Percentiles rank a stretch among this genome's conserved stretches.
phyloP scores from a whole-genome alignment of 495 filamentous ascomycete genomes.

The Aspergillus sclerotiicarbonarius region DNA sequence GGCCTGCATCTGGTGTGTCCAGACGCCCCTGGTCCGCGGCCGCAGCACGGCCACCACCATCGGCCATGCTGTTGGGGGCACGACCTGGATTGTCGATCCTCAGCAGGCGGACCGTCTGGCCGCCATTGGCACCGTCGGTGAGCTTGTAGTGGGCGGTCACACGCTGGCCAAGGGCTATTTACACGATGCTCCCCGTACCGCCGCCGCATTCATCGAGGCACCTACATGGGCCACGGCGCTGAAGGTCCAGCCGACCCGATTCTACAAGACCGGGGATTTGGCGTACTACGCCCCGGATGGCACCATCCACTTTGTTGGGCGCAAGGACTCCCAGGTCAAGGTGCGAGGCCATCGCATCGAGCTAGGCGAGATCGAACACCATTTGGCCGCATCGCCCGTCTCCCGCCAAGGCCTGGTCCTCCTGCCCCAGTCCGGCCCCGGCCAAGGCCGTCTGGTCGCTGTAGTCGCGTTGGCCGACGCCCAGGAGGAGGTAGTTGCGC shows the following conservation, averaged over 20 bases:
- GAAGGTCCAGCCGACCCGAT: neutral
- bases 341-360: constrained; percentile 46
- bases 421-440: neutral
- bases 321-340: constrained; percentile 42
- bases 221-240: constrained; percentile 19
- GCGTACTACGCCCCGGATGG: constrained; percentile 25
- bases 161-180: constrained; percentile 33
- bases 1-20: constrained; percentile 20
- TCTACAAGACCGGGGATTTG: constrained; percentile 38
- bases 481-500: neutral
- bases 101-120: constrained; percentile 27
- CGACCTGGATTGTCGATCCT: constrained; percentile 39
- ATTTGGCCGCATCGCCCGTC: constrained; percentile 6
- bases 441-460: neutral
- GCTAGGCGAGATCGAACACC: constrained; percentile 38
- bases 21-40: constrained; percentile 19
- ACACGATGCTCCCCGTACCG: constrained; percentile 30
- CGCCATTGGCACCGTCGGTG: constrained; percentile 43
- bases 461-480: neutral
- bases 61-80: constrained; percentile 21
- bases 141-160: constrained; percentile 30
- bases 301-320: constrained; percentile 23
- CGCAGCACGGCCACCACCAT: constrained; percentile 20
- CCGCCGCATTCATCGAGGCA: constrained; percentile 27
- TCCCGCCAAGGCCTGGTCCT: constrained; percentile 8